phyloP scores from a whole-genome alignment of 352 stramenopile species.

The Phytophthora cactorum region DNA sequence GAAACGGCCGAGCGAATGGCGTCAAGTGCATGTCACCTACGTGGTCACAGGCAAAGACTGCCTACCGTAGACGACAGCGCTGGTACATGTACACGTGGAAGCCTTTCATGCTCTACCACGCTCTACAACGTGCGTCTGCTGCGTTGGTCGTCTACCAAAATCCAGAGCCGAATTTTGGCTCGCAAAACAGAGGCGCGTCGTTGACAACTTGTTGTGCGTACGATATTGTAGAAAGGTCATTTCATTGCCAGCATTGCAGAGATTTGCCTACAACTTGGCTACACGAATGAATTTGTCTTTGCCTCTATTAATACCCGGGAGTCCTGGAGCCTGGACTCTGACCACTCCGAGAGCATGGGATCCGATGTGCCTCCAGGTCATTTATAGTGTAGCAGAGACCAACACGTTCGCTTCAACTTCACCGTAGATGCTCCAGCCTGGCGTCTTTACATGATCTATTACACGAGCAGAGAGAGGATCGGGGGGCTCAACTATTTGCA shows the following conservation, averaged over 20 bases:
- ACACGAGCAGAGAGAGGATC: constrained; percentile 19
- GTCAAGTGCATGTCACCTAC: constrained; percentile 13
- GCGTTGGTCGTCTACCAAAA: constrained; percentile 23
- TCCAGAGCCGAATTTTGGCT: constrained; percentile 16
- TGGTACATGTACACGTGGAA: neutral
- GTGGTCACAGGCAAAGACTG: neutral
- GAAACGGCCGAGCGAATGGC: constrained; percentile 3
- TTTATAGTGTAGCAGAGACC: too few species aligned
- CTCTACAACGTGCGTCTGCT: neutral
- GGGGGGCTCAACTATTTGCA: constrained; percentile 24
- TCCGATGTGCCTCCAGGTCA: constrained; percentile 8
- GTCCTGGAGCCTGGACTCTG: neutral
- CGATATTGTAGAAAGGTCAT: constrained; percentile 19
- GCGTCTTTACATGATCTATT: constrained; percentile 25
- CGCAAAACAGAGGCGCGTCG: constrained; percentile 8
- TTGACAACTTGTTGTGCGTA: constrained; percentile 3
- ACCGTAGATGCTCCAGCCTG: constrained; percentile 4
- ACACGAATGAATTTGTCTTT: constrained; percentile 28
- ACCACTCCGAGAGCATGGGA: constrained; percentile 4
- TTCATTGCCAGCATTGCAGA: neutral
- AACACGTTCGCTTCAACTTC: constrained; percentile 1
- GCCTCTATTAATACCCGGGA: neutral
- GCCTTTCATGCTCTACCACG: constrained; percentile 11
- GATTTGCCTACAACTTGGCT: constrained; percentile 21
- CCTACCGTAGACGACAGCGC: constrained; percentile 4